Percentiles rank a stretch among this genome's conserved stretches.
These are phyloP conservation scores for Santalum album DNA, from an alignment of 164 flowering plant genomes.

Conservation along the genomic window DNA sequence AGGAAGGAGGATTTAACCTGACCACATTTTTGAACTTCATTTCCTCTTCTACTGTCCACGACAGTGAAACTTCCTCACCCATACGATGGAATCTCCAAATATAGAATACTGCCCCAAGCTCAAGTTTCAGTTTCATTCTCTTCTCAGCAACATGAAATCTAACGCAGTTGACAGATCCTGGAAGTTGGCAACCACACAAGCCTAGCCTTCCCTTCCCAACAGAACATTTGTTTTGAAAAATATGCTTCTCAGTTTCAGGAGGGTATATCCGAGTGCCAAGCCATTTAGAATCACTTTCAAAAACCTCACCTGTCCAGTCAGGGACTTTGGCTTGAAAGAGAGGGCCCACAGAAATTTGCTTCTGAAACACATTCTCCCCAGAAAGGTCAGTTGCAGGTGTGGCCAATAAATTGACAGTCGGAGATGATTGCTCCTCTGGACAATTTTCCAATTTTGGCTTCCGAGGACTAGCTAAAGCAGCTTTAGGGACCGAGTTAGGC, in stretches of 20 bases:
- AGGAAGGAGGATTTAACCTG: conserved; percentile 7
- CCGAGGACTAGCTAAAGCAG: conserved; percentile 3
- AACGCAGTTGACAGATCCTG: conserved; percentile 33
- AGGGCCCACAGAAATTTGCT: conserved; percentile 19
- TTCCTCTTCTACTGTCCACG: conserved; percentile 34
- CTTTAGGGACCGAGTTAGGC: conserved; percentile 11
- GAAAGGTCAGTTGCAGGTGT: background rate
- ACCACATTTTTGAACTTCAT: conserved; percentile 26
- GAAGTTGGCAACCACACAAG: conserved; percentile 22
- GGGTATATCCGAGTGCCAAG: conserved; percentile 33
- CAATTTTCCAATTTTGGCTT: conserved; percentile 9
- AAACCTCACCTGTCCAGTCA: conserved; percentile 29
- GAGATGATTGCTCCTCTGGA: conserved; percentile 1
- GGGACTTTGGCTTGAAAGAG: conserved; percentile 33
- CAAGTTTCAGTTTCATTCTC: conserved; percentile 28
- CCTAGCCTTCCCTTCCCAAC: conserved; percentile 22
- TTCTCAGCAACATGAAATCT: conserved; percentile 40
- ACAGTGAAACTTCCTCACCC: conserved; percentile 39
- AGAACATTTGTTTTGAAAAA: background rate
- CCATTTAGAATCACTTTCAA: conserved; percentile 37
- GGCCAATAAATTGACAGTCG: conserved; percentile 1
- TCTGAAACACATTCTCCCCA: conserved; percentile 1
- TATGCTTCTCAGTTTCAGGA: background rate
- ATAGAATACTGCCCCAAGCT: conserved; percentile 29
- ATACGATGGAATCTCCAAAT: conserved; percentile 27